Base-by-base conservation (phyloP, 2,329 filamentous ascomycete species). In the Aureobasidium sp. region DNA sequence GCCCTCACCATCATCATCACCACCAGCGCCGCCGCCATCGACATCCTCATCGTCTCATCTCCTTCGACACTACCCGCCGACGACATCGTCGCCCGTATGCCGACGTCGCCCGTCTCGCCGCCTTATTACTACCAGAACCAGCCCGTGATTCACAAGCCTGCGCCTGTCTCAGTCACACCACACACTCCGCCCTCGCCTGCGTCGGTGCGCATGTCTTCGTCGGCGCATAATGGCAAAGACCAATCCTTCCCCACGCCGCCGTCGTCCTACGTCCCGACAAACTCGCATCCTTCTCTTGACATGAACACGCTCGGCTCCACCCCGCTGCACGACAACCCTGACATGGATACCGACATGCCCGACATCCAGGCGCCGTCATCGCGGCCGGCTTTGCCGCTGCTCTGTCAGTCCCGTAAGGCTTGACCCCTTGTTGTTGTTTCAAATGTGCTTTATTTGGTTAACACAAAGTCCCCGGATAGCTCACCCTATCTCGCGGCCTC, bases 401-500 rank as follows among this genome's bases (percentile, higher is more conserved):
- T 73, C 50, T 70, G 68, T 63, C 66, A 73, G 66, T 72, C 69
- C 50, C 70, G 69, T 71, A 74, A 71, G 72, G 65, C 57, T 60
- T 60, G 57, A 60, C 36, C 57, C 57, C 48, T 60, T 47, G 43
- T 60, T 47, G 39, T 51, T 36, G 51, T 17, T 7, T 37, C 34
- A 20, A 29, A 36, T 60, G 44, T 60, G 37, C 41, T 55, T 48
- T 53, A 50, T 47, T 65, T 66, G 64, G 66, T 71, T 72, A 68
- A 72, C 71, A 69, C 63, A 66, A 59, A 64, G 64, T 65, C 67
- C 67, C 63, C 67, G 57, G 63, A 60, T 63, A 74, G 72, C 70
- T 64, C 70, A 73, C 64, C 63, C 71, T 41, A 50, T 76, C 64
- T 80, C 82, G 66, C 78, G 77, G 69, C 84, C 84, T 65, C 81